These are phyloP conservation scores for Cutaneotrichosporon cutaneum DNA, from an alignment of 1,284 basidiomycete genomes.

Conservation along the genomic window DNA sequence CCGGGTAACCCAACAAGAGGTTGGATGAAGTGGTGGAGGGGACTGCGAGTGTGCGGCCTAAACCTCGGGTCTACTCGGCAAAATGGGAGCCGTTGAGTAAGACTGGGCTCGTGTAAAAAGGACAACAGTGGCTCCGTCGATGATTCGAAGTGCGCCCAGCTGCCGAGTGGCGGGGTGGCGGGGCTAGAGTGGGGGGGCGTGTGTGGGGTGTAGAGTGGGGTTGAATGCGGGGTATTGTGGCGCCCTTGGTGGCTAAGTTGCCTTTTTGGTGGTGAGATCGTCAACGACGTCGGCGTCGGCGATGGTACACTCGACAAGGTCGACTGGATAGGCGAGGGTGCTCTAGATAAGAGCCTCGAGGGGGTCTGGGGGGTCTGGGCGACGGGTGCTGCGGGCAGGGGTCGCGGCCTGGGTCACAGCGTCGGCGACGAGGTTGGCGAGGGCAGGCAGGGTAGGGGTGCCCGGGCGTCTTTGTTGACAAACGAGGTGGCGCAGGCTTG, in stretches of 20 bases:
- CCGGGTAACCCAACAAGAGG: not conserved
- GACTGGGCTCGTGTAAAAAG: too few species aligned
- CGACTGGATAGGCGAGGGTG: not conserved
- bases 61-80: conserved; percentile 1
- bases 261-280: too few species aligned
- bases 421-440: not conserved
- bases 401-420: not conserved
- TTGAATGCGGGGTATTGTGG: not conserved
- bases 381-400: not conserved
- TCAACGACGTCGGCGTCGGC: not conserved
- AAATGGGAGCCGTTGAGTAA: not conserved
- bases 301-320: not conserved
- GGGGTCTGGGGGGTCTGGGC: not conserved
- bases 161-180: too few species aligned
- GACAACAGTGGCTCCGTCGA: not conserved
- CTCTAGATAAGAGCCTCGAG: not conserved
- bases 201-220: too few species aligned
- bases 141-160: not conserved
- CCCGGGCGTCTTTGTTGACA: not conserved
- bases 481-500: not conserved
- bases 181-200: not conserved
- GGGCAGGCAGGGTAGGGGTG: not conserved
- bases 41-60: not conserved
- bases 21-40: not conserved
- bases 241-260: not conserved